A percentile compares a stretch with the other conserved stretches of the same genome.
These are phyloP conservation scores for Stephanodiscus triporus DNA, from an alignment of 108 stramenopile genomes.

Conservation along the genomic window DNA sequence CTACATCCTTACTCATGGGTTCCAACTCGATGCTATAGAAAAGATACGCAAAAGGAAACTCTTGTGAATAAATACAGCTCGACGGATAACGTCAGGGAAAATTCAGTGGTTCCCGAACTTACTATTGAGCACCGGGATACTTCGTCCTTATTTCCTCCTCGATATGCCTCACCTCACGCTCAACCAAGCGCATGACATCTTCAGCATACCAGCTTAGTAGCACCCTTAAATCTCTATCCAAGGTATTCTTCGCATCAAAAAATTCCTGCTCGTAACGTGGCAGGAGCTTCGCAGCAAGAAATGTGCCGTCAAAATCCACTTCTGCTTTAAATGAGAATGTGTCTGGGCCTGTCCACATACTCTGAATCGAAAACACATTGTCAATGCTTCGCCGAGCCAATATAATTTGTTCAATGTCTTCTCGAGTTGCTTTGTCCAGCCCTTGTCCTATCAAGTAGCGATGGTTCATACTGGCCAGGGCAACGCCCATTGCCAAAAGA, in stretches of 20 bases:
- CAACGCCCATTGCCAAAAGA: constrained; percentile 89
- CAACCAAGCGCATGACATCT: constrained; percentile 95
- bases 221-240: constrained; percentile 84
- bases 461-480: constrained; percentile 87
- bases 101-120: too few relatives aligned
- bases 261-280: constrained; percentile 79
- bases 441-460: constrained; percentile 93
- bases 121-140: constrained; percentile 93
- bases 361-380: constrained; percentile 86
- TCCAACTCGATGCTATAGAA: constrained; percentile 88
- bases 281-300: constrained; percentile 92
- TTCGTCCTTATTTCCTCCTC: constrained; percentile 90
- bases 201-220: constrained; percentile 96
- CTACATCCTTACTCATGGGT: constrained; percentile 89
- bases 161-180: constrained; percentile 92
- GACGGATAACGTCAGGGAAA: too few relatives aligned
- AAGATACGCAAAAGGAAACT: too few relatives aligned
- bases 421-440: constrained; percentile 81
- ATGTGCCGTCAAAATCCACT: constrained; percentile 99
- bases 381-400: constrained; percentile 83
- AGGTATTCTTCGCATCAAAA: constrained; percentile 56
- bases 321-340: constrained; percentile 98
- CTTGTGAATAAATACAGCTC: too few relatives aligned
- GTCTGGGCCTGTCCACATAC: constrained; percentile 96
- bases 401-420: constrained; percentile 88